phyloP scores from a whole-genome alignment of 202 grass and related monocot genomes.

The Saccharum hybrid region DNA sequence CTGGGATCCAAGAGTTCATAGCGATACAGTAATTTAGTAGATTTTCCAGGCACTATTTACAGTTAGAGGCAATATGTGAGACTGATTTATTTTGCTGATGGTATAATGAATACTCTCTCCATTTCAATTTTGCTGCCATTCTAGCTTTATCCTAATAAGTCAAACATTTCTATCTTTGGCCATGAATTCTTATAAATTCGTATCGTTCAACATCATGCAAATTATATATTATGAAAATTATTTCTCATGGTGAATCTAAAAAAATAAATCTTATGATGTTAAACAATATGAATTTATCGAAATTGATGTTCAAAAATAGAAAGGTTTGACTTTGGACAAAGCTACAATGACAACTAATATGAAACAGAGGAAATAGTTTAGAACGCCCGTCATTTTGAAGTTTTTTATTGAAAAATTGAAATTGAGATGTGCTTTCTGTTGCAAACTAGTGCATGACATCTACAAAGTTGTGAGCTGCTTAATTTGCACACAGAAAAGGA shows the following conservation, averaged over 20 bases:
- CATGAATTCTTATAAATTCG: background rate
- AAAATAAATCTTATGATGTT: background rate
- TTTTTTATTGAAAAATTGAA: background rate
- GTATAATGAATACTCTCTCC: background rate
- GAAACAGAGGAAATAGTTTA: background rate
- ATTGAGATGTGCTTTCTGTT: background rate
- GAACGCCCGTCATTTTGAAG: background rate
- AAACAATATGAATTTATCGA: background rate
- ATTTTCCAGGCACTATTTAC: background rate
- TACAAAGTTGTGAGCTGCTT: background rate
- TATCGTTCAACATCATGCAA: background rate
- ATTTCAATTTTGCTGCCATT: background rate
- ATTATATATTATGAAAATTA: background rate
- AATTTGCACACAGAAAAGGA: background rate
- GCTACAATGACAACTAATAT: too few relatives aligned
- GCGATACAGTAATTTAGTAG: background rate
- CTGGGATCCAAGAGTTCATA: background rate
- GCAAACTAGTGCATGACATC: conserved; percentile 13
- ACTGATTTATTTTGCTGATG: conserved; percentile 1
- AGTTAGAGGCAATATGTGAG: background rate
- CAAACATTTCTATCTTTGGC: background rate
- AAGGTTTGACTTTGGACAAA: background rate
- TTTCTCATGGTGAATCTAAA: background rate
- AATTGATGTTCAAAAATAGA: background rate
- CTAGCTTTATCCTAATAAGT: background rate